Conservation (phyloP, 2,329 filamentous ascomycete species). For the Chaetomium sp. region DNA sequence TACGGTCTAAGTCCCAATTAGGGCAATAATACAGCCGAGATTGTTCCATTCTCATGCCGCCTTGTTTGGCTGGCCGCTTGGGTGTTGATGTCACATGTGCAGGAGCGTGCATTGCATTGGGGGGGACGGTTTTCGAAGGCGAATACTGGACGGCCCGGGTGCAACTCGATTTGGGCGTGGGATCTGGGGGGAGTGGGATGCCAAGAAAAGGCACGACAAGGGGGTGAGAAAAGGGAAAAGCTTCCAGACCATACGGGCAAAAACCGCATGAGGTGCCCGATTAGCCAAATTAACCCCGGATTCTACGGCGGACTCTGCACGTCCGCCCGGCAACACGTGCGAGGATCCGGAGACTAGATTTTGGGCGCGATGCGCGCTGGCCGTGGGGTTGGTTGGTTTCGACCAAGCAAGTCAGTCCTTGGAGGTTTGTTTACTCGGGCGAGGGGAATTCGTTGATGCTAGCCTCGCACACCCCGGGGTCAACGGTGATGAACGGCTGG, state of each 20-base stretch:
- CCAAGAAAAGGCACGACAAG: not conserved
- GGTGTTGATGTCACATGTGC: slow-evolving; percentile 16
- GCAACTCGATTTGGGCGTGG: too few species aligned
- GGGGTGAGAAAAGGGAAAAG: not conserved
- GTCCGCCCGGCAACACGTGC: slow-evolving; percentile 19
- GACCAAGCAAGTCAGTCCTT: not conserved
- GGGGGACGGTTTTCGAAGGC: not conserved
- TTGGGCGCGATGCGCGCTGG: slow-evolving; percentile 13
- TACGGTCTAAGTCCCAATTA: slow-evolving; percentile 19
- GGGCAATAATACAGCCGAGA: slow-evolving; percentile 22
- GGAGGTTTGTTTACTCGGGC: not conserved
- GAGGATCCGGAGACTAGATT: slow-evolving; percentile 16
- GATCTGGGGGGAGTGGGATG: not conserved
- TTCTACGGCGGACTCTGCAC: slow-evolving; percentile 22
- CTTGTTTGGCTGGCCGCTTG: slow-evolving; percentile 1
- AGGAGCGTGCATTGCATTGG: slow-evolving; percentile 4
- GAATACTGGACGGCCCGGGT: too few species aligned
- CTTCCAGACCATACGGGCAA: slow-evolving; percentile 6
- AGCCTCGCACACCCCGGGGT: too few species aligned
- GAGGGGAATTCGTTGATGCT: not conserved
- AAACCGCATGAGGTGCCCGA: slow-evolving; percentile 19
- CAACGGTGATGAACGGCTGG: too few species aligned
- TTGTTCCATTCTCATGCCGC: slow-evolving; percentile 21
- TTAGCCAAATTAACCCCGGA: slow-evolving; percentile 28
- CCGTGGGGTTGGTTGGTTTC: not conserved